Evolutionary conservation across 176 grass and related monocot genomes (phyloP).

Genomic region (Rhipidocladum racemiflorum): DNA sequence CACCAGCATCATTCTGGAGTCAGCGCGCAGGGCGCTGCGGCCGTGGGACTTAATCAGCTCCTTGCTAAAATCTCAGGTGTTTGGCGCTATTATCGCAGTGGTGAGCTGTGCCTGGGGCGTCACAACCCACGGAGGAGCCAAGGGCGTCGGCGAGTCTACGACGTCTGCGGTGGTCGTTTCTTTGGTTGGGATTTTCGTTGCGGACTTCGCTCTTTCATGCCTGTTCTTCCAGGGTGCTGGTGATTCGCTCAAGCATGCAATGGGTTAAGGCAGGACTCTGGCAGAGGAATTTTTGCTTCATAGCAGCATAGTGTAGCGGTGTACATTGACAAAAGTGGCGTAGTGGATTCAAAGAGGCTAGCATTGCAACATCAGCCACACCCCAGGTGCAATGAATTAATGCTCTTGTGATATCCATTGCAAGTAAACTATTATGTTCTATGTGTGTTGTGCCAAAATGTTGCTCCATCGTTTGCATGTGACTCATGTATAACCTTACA

Average conservation of each 20-base stretch:
- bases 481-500: constrained; percentile 33
- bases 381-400: constrained; percentile 35
- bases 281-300: background rate
- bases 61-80: constrained; percentile 91
- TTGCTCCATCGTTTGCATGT: background rate
- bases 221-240: constrained; percentile 93
- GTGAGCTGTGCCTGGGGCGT: constrained; percentile 96
- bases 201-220: constrained; percentile 75
- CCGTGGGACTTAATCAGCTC: constrained; percentile 93
- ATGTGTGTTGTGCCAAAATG: constrained; percentile 8
- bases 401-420: background rate
- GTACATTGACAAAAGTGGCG: constrained; percentile 26
- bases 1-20: constrained; percentile 96
- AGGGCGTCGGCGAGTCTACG: constrained; percentile 89
- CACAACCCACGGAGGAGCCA: constrained; percentile 88
- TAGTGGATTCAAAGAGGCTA: constrained; percentile 16
- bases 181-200: constrained; percentile 81
- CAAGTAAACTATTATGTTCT: constrained; percentile 15
- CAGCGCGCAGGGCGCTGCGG: constrained; percentile 74
- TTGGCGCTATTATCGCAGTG: constrained; percentile 78
- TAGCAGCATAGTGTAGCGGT: constrained; percentile 33
- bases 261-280: constrained; percentile 49
- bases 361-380: background rate
- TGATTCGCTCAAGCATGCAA: constrained; percentile 87
- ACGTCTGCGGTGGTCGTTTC: constrained; percentile 92